A percentile compares a stretch with the other conserved stretches of the same genome.
Conservation (phyloP, 495 filamentous ascomycete genomes). For the Cladorrhinum samala region DNA sequence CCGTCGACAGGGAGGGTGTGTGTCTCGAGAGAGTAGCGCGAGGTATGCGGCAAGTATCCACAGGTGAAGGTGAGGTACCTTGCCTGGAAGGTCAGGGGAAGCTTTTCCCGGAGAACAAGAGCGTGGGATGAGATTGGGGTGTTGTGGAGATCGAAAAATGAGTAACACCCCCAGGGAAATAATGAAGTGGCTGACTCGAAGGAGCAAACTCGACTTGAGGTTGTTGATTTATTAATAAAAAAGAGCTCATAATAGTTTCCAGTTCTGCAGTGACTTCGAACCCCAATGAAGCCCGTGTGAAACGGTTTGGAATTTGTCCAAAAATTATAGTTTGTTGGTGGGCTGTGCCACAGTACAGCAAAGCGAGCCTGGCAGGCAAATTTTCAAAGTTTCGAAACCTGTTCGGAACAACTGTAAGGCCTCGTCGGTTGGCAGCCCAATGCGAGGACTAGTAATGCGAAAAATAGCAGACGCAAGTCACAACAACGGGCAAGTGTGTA, state of each 20-base stretch:
- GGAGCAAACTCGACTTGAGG: not conserved
- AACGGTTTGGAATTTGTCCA: too few species aligned
- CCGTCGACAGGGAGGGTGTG: constrained; percentile 16
- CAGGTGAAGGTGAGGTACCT: constrained; percentile 7
- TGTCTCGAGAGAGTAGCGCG: constrained; percentile 11
- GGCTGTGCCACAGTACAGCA: too few species aligned
- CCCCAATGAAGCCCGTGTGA: too few species aligned
- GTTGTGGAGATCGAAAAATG: constrained; percentile 10
- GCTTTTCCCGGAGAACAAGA: constrained; percentile 13
- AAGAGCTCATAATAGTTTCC: too few species aligned
- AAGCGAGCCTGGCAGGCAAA: too few species aligned
- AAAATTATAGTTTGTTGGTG: too few species aligned
- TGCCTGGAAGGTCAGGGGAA: constrained; percentile 20
- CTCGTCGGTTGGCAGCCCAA: not conserved
- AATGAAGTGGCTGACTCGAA: constrained; percentile 2
- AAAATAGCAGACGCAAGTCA: not conserved
- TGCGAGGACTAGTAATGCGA: not conserved
- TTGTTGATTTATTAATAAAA: too few species aligned
- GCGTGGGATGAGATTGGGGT: constrained; percentile 21
- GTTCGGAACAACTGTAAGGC: not conserved
- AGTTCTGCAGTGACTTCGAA: too few species aligned
- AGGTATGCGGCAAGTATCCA: constrained; percentile 18
- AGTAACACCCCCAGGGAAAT: not conserved
- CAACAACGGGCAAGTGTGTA: not conserved
- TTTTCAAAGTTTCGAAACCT: too few species aligned